These are phyloP conservation scores for Oryza glaberrima DNA, from an alignment of 176 grass and related monocot genomes.

Conservation along the genomic window DNA sequence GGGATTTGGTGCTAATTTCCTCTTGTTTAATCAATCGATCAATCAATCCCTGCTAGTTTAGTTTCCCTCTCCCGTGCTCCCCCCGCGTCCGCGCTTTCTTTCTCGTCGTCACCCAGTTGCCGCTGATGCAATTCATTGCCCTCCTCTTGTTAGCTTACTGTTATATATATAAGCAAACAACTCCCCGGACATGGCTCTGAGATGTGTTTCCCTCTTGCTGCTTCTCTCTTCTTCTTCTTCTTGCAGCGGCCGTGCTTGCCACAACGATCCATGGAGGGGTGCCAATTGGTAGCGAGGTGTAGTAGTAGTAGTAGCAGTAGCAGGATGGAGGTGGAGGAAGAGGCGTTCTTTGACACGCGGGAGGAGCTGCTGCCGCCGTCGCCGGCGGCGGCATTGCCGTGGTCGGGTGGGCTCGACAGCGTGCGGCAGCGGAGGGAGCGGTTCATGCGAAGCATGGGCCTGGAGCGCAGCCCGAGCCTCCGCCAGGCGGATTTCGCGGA, in stretches of 20 bases:
- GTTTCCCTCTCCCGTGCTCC: not conserved
- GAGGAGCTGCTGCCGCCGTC: constrained; percentile 42
- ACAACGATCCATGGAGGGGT: constrained; percentile 48
- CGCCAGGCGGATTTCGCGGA: constrained; percentile 1
- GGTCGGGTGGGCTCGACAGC: constrained; percentile 46
- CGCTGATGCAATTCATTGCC: constrained; percentile 46
- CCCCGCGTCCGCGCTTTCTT: constrained; percentile 28
- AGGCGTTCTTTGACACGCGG: constrained; percentile 51
- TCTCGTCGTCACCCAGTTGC: constrained; percentile 34
- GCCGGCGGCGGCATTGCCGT: constrained; percentile 47
- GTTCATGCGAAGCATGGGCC: constrained; percentile 65
- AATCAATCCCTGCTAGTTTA: not conserved
- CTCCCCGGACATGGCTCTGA: constrained; percentile 33
- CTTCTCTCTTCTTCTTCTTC: constrained; percentile 21
- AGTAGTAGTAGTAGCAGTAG: not conserved
- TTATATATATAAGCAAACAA: constrained; percentile 65
- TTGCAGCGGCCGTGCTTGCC: constrained; percentile 25
- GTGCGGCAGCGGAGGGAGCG: constrained; percentile 53
- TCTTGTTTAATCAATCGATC: constrained; percentile 47
- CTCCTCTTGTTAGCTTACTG: constrained; percentile 39
- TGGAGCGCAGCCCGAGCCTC: constrained; percentile 44
- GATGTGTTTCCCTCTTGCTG: constrained; percentile 33
- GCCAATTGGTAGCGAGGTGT: constrained; percentile 27
- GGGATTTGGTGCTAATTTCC: constrained; percentile 50
- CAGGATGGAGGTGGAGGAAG: constrained; percentile 49